Percentiles rank a stretch among this genome's conserved stretches.
Evolutionary conservation across 768 basidiomycete genomes (phyloP).

Genomic region (Naganishia onofrii): DNA sequence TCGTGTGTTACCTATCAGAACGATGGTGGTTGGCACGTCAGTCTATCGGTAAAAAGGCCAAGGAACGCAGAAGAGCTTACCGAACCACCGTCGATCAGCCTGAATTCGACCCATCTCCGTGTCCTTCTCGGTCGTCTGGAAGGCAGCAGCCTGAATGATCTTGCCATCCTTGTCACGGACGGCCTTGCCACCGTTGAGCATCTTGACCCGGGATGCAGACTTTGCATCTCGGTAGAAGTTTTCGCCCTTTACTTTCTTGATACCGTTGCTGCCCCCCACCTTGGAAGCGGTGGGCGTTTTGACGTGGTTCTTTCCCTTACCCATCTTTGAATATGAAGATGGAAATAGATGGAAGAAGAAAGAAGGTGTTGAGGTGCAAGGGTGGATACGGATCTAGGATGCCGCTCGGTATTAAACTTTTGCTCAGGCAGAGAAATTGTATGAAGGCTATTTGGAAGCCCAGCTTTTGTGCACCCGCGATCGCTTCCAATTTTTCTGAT

Average conservation of each 20-base stretch:
- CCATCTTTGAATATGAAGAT: conserved; percentile 37
- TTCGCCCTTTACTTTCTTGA: conserved; percentile 59
- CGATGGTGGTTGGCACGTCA: conserved; percentile 50
- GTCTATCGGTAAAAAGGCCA: neutral
- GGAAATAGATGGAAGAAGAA: too few species aligned
- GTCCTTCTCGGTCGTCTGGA: conserved; percentile 92
- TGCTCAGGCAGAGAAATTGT: neutral
- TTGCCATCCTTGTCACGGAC: conserved; percentile 87
- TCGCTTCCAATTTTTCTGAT: too few species aligned
- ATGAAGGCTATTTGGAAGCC: neutral
- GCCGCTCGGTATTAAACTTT: neutral
- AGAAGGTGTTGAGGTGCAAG: too few species aligned
- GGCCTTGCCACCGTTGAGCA: conserved; percentile 89
- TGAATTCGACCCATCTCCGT: conserved; percentile 84
- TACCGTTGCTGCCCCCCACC: conserved; percentile 41
- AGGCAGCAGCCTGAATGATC: conserved; percentile 86
- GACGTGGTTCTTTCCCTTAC: conserved; percentile 52
- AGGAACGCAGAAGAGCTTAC: conserved; percentile 43
- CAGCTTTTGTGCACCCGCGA: conserved; percentile 1
- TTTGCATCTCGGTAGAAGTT: conserved; percentile 99
- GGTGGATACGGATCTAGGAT: conserved; percentile 11
- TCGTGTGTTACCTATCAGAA: conserved; percentile 76
- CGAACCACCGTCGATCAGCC: conserved; percentile 96
- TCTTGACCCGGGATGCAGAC: conserved; percentile 74
- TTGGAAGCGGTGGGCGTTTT: conserved; percentile 47